phyloP scores from a whole-genome alignment of 768 basidiomycete genomes.

The Suillus placidus region DNA sequence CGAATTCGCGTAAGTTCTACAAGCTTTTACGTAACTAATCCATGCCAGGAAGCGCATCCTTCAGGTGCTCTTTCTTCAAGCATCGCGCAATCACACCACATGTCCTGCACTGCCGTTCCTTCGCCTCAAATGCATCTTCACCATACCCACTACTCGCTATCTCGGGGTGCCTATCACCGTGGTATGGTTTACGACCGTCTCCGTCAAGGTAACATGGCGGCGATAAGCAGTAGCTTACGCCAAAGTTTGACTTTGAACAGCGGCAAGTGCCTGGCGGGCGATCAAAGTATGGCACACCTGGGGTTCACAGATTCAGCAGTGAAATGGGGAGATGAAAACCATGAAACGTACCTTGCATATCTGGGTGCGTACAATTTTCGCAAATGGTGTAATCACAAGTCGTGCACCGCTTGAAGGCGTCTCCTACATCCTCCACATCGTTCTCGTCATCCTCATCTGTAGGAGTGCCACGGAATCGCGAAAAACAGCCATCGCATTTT shows the following conservation, averaged over 20 bases:
- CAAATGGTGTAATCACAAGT: not conserved
- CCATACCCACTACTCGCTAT: not conserved
- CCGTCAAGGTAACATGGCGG: not conserved
- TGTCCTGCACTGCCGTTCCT: constrained; percentile 20
- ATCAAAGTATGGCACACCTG: constrained; percentile 1
- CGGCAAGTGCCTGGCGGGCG: constrained; percentile 1
- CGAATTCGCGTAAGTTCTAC: not conserved
- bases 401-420: not conserved
- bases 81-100: constrained; percentile 23
- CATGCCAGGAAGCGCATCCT: constrained; percentile 23
- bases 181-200: not conserved
- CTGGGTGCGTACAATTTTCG: not conserved
- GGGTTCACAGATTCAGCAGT: not conserved
- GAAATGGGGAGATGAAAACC: not conserved
- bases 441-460: constrained; percentile 9
- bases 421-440: not conserved
- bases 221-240: not conserved
- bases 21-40: not conserved
- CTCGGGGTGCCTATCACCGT: not conserved
- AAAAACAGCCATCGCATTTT: constrained; percentile 1
- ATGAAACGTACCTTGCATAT: not conserved
- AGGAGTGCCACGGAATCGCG: not conserved
- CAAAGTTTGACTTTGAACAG: not conserved
- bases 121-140: constrained; percentile 18
- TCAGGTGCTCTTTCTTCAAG: constrained; percentile 25